Percentiles rank a stretch among this genome's conserved stretches.
phyloP scores from a whole-genome alignment of 805 yeast species.

The Ascoidea tarda region DNA sequence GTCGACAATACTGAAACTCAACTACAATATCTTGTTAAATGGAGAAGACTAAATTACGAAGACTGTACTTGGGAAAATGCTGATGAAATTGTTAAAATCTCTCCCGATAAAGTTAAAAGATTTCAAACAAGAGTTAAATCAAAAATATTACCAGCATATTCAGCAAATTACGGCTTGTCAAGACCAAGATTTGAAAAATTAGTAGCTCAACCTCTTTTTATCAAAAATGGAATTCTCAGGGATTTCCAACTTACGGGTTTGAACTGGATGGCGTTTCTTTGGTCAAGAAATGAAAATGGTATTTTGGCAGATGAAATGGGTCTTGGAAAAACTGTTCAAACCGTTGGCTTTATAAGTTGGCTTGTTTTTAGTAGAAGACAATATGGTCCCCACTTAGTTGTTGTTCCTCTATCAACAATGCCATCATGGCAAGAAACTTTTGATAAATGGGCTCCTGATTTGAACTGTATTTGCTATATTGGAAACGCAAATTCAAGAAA shows the following conservation, averaged over 20 bases:
- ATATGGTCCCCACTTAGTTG: constrained; percentile 94
- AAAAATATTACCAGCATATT: constrained; percentile 68
- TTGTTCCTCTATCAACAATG: constrained; percentile 89
- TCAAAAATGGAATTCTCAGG: constrained; percentile 82
- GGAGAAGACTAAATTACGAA: constrained; percentile 89
- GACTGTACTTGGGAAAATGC: constrained; percentile 97
- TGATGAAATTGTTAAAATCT: constrained; percentile 64
- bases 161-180: constrained; percentile 59
- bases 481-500: constrained; percentile 84
- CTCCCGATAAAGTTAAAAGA: constrained; percentile 73
- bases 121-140: constrained; percentile 74
- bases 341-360: constrained; percentile 92
- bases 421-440: constrained; percentile 99
- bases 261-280: constrained; percentile 98
- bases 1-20: constrained; percentile 48
- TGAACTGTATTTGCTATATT: constrained; percentile 82
- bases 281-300: constrained; percentile 97
- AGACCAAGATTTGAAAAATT: constrained; percentile 89
- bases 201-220: constrained; percentile 72
- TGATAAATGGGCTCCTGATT: constrained; percentile 94
- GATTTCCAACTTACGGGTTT: constrained; percentile 97
- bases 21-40: constrained; percentile 76
- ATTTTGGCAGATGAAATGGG: constrained; percentile 99
- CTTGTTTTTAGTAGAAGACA: constrained; percentile 88
- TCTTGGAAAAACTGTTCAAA: constrained; percentile 93